Conservation (phyloP, 768 basidiomycete genomes). For the Hericium rajendrae region DNA sequence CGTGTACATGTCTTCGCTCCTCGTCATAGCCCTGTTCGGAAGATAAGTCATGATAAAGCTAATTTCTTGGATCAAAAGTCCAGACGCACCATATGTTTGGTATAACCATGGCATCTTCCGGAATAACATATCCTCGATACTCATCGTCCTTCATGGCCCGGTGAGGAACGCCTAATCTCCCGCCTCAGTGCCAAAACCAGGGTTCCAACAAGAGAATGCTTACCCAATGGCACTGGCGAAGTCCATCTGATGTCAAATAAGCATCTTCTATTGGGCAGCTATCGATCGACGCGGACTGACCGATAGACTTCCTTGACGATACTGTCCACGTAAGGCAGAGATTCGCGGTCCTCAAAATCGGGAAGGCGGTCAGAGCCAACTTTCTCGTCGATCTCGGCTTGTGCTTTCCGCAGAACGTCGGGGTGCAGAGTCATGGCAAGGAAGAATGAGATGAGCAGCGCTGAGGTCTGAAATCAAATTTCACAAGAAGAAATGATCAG, state of each 20-base stretch:
- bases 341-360: constrained; percentile 15
- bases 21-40: constrained; percentile 12
- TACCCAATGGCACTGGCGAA: constrained; percentile 13
- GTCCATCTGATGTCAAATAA: constrained; percentile 7
- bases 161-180: constrained; percentile 10
- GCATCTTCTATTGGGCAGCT: not conserved
- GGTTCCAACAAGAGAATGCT: not conserved
- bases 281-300: not conserved
- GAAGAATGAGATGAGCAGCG: constrained; percentile 11
- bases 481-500: not conserved
- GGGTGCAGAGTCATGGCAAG: constrained; percentile 16
- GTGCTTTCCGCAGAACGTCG: constrained; percentile 15
- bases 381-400: constrained; percentile 19
- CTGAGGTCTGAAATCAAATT: constrained; percentile 4
- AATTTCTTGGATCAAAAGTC: not conserved
- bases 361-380: constrained; percentile 19
- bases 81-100: constrained; percentile 14
- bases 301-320: constrained; percentile 16
- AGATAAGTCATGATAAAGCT: not conserved
- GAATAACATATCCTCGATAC: constrained; percentile 13
- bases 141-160: constrained; percentile 13
- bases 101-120: constrained; percentile 10
- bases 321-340: constrained; percentile 18
- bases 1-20: constrained; percentile 9
- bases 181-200: not conserved